phyloP scores from a whole-genome alignment of 176 grass and related monocot species.

The Avena atlantica region DNA sequence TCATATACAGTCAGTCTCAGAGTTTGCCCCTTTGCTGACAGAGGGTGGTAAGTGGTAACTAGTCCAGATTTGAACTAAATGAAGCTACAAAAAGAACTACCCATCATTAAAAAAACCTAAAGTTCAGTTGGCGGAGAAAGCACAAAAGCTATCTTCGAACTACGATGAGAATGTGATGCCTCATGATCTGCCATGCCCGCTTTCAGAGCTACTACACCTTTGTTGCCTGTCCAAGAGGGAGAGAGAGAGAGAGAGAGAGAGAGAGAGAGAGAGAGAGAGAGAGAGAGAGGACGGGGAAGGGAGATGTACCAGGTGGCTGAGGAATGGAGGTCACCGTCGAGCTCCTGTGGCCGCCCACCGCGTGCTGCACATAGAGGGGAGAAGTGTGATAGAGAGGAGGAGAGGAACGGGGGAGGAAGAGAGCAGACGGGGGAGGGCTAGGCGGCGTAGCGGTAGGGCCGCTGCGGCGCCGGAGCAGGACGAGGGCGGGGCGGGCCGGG shows the following conservation, averaged over 20 bases:
- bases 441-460: not conserved
- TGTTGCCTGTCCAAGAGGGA: not conserved
- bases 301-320: not conserved
- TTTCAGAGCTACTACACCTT: slow-evolving; percentile 16
- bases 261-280: too few relatives aligned
- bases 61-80: not conserved
- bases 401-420: not conserved
- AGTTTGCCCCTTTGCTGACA: not conserved
- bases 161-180: not conserved
- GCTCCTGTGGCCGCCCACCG: not conserved
- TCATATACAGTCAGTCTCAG: not conserved
- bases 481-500: too few relatives aligned
- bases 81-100: not conserved
- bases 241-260: too few relatives aligned
- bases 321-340: not conserved
- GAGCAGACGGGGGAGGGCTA: not conserved
- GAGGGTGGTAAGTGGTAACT: not conserved
- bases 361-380: not conserved
- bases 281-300: too few relatives aligned
- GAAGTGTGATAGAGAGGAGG: not conserved
- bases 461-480: too few relatives aligned
- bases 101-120: not conserved
- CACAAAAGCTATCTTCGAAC: not conserved
- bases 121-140: not conserved
- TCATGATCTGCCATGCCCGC: not conserved